Conservation (phyloP, 1,284 basidiomycete species). For the Stygiomarasmius scandens region DNA sequence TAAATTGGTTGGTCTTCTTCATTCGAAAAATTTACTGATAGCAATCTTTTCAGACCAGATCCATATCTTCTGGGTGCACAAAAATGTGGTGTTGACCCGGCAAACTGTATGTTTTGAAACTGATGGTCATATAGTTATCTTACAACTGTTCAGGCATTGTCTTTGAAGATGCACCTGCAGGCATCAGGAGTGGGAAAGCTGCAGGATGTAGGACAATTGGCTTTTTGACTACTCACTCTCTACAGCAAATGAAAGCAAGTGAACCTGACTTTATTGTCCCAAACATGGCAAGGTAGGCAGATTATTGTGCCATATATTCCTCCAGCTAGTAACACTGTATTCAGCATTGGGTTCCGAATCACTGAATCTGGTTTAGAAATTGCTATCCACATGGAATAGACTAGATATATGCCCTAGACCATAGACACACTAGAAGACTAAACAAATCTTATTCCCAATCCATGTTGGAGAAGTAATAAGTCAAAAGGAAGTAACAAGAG, state of each 20-base stretch:
- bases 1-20: conserved; percentile 33
- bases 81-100: conserved; percentile 59
- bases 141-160: no score
- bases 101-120: conserved; percentile 45
- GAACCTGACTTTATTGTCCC: conserved; percentile 64
- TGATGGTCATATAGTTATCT: no score
- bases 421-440: neutral
- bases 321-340: neutral
- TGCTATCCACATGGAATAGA: conserved; percentile 37
- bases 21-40: conserved; percentile 17
- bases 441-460: conserved; percentile 12
- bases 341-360: conserved; percentile 48
- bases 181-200: conserved; percentile 69
- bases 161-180: conserved; percentile 86
- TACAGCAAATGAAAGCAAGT: conserved; percentile 60
- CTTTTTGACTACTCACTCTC: conserved; percentile 76
- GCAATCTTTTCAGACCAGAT: conserved; percentile 64
- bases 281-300: conserved; percentile 58
- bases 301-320: neutral
- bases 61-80: conserved; percentile 81
- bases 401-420: neutral
- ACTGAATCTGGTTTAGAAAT: conserved; percentile 47
- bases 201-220: conserved; percentile 82
- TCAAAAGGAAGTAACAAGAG: neutral
- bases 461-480: neutral